Conservation (phyloP, 306 rosid species). For the Quercus berberidifolia region DNA sequence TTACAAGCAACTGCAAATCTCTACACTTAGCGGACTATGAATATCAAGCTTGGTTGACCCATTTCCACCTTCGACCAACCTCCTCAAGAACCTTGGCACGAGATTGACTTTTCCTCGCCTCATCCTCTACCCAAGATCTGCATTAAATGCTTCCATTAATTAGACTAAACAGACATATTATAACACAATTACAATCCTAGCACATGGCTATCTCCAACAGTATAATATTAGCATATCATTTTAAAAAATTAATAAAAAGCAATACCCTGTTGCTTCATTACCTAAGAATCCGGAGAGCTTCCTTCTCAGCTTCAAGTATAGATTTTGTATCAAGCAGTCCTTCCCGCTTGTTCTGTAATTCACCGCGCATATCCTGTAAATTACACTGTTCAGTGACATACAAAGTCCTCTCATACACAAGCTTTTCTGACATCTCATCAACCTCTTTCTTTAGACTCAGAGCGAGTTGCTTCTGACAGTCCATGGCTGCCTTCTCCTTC, state of each 20-base stretch:
- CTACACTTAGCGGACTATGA: constrained; percentile 9
- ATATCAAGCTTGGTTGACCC: constrained; percentile 57
- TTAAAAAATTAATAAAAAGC: neutral
- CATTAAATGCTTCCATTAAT: constrained; percentile 27
- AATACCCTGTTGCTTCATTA: constrained; percentile 15
- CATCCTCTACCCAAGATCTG: constrained; percentile 99
- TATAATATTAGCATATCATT: neutral
- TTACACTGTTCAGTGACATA: constrained; percentile 56
- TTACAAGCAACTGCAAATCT: constrained; percentile 11
- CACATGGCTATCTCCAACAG: neutral
- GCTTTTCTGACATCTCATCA: constrained; percentile 67
- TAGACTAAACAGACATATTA: constrained; percentile 6
- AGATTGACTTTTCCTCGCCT: constrained; percentile 78
- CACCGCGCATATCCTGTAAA: constrained; percentile 43
- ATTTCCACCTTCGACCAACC: constrained; percentile 91
- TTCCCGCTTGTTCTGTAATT: constrained; percentile 61
- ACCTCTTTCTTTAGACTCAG: constrained; percentile 69
- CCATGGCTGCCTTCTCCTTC: constrained; percentile 74
- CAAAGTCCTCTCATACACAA: constrained; percentile 51
- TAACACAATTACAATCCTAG: constrained; percentile 11
- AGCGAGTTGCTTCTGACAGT: constrained; percentile 80
- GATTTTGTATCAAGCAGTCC: constrained; percentile 62
- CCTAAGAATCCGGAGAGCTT: constrained; percentile 90
- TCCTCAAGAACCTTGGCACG: constrained; percentile 87
- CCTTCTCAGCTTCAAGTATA: constrained; percentile 84